phyloP scores from a whole-genome alignment of 2,329 filamentous ascomycete genomes.

The Fusarium continuum region DNA sequence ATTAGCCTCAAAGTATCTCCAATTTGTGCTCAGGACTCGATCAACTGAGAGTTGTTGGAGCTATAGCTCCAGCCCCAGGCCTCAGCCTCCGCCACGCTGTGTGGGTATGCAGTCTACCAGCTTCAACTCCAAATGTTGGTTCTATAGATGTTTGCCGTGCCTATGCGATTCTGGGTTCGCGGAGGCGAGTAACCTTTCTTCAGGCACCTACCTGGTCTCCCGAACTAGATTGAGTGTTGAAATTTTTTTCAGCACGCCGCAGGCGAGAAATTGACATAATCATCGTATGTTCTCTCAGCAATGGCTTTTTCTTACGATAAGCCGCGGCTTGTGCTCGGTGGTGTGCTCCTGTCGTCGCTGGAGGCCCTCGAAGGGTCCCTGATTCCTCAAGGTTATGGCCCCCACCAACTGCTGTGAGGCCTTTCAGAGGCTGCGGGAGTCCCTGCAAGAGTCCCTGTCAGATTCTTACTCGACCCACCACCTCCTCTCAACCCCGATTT shows the following conservation, averaged over 20 bases:
- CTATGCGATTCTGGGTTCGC: constrained; percentile 3
- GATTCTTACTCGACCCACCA: constrained; percentile 34
- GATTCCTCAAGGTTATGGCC: constrained; percentile 35
- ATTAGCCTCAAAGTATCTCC: constrained; percentile 18
- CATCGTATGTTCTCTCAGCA: constrained; percentile 38
- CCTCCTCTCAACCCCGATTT: constrained; percentile 30
- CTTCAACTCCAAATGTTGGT: not conserved
- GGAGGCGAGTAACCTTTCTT: constrained; percentile 4
- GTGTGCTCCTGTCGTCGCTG: constrained; percentile 19
- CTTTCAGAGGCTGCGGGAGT: constrained; percentile 21
- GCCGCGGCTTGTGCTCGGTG: constrained; percentile 23
- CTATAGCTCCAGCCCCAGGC: constrained; percentile 20
- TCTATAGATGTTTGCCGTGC: not conserved
- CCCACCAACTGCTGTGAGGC: constrained; percentile 39
- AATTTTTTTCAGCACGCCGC: constrained; percentile 11
- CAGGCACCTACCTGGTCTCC: constrained; percentile 10
- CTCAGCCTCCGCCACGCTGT: constrained; percentile 21
- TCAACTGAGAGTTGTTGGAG: constrained; percentile 2
- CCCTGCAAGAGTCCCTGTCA: constrained; percentile 32
- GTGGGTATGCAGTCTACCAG: not conserved
- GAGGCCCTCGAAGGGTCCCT: constrained; percentile 30
- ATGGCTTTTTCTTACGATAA: constrained; percentile 6
- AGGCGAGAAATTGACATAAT: constrained; percentile 20
- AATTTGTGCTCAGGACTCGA: not conserved
- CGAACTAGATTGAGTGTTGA: constrained; percentile 15